Conservation (phyloP, 2,329 filamentous ascomycete genomes). For the Fusarium duplospermum region DNA sequence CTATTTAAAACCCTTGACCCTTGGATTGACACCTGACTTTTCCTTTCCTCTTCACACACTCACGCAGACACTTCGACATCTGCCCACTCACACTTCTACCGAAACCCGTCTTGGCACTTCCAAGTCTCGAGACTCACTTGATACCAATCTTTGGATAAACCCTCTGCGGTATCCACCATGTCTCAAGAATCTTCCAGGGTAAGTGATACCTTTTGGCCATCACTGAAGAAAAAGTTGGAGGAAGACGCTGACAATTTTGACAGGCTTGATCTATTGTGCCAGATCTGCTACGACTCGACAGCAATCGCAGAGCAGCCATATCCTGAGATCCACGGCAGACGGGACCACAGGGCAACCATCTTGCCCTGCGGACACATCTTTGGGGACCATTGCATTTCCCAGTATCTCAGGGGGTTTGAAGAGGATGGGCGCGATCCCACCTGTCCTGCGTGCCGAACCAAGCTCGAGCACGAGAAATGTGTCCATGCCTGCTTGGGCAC, state of each 20-base stretch:
- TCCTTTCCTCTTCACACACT: background rate
- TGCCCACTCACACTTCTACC: background rate
- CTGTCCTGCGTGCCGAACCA: conserved; percentile 5
- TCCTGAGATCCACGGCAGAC: no score
- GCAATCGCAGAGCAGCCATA: background rate
- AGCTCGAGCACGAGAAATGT: background rate
- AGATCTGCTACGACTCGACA: background rate
- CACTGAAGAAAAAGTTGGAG: background rate
- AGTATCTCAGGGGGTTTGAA: background rate
- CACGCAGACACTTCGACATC: background rate
- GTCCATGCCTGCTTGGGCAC: background rate
- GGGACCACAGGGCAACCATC: background rate
- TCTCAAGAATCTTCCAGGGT: background rate
- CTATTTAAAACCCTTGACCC: background rate
- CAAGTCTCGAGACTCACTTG: background rate
- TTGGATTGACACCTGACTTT: background rate
- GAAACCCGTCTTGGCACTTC: background rate
- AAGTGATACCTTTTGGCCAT: background rate
- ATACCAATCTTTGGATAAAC: background rate
- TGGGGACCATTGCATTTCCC: background rate
- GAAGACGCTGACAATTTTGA: background rate
- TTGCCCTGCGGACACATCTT: conserved; percentile 20
- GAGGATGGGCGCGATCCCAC: no score
- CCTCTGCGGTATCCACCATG: background rate
- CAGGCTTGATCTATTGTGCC: background rate